Base-by-base conservation (phyloP, 768 basidiomycete genomes). In the Lactarius deliciosus region DNA sequence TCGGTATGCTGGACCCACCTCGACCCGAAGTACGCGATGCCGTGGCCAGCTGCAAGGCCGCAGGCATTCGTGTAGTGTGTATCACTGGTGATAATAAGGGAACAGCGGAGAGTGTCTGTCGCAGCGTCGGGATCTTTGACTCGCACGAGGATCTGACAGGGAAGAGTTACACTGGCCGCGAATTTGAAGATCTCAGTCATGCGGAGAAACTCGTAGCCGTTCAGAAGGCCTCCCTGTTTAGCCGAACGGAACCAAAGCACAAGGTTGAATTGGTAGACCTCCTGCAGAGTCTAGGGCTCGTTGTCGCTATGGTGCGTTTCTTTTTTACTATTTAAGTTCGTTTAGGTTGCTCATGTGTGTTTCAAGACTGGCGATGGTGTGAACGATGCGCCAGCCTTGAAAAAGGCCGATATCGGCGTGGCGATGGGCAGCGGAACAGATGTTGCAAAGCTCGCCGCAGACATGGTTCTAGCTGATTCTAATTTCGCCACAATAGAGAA, bases 391-490 rank as follows among this genome's bases (percentile, higher is more conserved):
- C 96, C 96, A 40, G 97, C 96, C 0, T 78, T 99, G 72, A 96
- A 96, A 76, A 96, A 91, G 78, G 97, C 96, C 15, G 94, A 96
- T 72, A 99, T 99, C 72, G 96, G 96, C 76, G 90, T 99, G 61
- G 96, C 96, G 4, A 99, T 99, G 96, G 96, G 96, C 56, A 96
- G 94, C 64, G 96, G 96, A 61, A 99, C 97, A 0, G 97, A 99
- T 75, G 96, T 99, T 53, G 96, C 96, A 68, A 98, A 98, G 79
- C 81, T 97, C 66, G 97, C 96, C 5, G 94, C 96, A 9, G 96
- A 99, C 77, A 96, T 99, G 94, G 95, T 99, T 36, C 85, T 96
- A 60, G 91, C 93, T 6, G 95, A 96, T 76, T 95, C 95, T 57
- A 98, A 98, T 81, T 99, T 99, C 77, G 89, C 94, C 13, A 96